A percentile compares a stretch with the other conserved stretches of the same genome.
phyloP scores from a whole-genome alignment of 2,329 filamentous ascomycete species.

The Nigrospora osmanthi region DNA sequence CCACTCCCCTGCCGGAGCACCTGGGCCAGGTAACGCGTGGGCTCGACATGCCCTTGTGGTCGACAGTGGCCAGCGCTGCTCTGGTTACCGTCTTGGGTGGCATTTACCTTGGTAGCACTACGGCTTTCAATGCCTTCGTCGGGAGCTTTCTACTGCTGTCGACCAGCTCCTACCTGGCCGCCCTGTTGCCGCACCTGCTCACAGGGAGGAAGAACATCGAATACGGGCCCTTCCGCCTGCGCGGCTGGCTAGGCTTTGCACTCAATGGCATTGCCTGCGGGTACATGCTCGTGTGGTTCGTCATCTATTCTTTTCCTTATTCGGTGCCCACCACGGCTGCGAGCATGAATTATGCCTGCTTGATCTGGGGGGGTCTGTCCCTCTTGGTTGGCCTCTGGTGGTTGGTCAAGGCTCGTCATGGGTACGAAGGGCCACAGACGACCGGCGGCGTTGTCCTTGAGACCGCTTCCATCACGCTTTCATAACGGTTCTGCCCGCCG shows the following conservation, averaged over 20 bases:
- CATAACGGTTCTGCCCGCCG: too few relatives aligned
- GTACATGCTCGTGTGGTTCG: slow-evolving; percentile 53
- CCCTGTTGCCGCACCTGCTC: slow-evolving; percentile 51
- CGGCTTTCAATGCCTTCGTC: slow-evolving; percentile 61
- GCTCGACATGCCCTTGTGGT: slow-evolving; percentile 27
- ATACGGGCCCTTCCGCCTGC: slow-evolving; percentile 53
- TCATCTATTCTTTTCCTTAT: slow-evolving; percentile 56
- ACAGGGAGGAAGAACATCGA: slow-evolving; percentile 33
- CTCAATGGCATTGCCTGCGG: slow-evolving; percentile 43
- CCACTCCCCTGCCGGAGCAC: slow-evolving; percentile 21
- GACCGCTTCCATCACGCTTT: too few relatives aligned
- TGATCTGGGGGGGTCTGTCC: slow-evolving; percentile 35
- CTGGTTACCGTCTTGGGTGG: slow-evolving; percentile 46
- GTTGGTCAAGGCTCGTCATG: slow-evolving; percentile 13
- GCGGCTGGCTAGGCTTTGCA: slow-evolving; percentile 33
- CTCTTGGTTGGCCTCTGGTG: slow-evolving; percentile 32
- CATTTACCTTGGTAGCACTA: slow-evolving; percentile 59
- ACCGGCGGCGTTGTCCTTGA: not conserved
- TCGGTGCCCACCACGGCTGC: slow-evolving; percentile 32
- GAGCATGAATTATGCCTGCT: slow-evolving; percentile 45
- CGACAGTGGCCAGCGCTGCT: slow-evolving; percentile 39
- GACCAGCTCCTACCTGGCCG: slow-evolving; percentile 49
- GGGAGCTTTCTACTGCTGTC: slow-evolving; percentile 28
- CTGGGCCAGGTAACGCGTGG: slow-evolving; percentile 14
- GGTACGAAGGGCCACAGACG: slow-evolving; percentile 2